These are phyloP conservation scores for Spiraea crenata DNA, from an alignment of 331 rosid species.

Conservation along the genomic window DNA sequence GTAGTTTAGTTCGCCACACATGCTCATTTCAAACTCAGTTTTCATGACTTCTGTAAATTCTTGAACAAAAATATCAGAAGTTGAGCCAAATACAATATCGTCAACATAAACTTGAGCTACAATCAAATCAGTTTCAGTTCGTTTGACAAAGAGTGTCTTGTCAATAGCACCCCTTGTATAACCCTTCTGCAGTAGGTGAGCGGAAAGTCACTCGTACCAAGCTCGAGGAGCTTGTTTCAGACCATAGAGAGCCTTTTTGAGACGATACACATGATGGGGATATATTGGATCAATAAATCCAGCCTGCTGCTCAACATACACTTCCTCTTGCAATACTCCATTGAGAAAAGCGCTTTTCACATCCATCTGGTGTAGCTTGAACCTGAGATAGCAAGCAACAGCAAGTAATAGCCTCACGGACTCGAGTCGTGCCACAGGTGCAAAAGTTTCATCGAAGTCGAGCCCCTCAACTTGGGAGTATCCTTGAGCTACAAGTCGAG, in stretches of 20 bases:
- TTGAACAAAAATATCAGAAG: not conserved
- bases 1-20: not conserved
- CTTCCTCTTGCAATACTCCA: not conserved
- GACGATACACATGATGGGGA: not conserved
- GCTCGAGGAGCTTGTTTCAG: not conserved
- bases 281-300: not conserved
- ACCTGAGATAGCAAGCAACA: not conserved
- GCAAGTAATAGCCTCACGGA: not conserved
- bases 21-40: not conserved
- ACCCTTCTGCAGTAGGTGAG: not conserved
- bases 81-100: not conserved
- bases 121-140: not conserved
- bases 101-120: slow-evolving; percentile 4
- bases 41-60: not conserved
- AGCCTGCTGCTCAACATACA: not conserved
- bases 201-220: not conserved
- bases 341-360: not conserved
- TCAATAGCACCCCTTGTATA: not conserved
- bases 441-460: slow-evolving; percentile 3
- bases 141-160: slow-evolving; percentile 1
- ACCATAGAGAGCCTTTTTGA: not conserved
- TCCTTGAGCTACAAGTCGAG: not conserved
- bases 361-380: not conserved
- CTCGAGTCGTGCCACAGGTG: not conserved
- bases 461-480: not conserved